phyloP scores from a whole-genome alignment of 208 protist genomes.

The Leishmania tarentolae region DNA sequence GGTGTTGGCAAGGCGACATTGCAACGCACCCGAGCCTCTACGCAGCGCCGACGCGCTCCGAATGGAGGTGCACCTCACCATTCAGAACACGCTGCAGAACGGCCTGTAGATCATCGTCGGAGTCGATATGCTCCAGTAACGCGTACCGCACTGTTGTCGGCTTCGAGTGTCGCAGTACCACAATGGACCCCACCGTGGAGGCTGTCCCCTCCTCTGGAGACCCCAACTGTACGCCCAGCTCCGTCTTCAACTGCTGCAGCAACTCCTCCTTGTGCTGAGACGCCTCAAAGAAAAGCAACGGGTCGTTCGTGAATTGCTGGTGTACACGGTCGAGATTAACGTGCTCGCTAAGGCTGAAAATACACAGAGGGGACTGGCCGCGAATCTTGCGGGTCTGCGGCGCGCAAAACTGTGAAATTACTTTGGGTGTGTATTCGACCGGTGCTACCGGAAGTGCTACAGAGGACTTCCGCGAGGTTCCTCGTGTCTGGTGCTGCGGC shows the following conservation, averaged over 20 bases:
- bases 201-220: not conserved
- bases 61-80: slow-evolving; percentile 29
- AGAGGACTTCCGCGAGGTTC: slow-evolving; percentile 5
- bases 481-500: not conserved
- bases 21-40: not conserved
- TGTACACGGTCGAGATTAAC: slow-evolving; percentile 41
- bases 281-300: slow-evolving; percentile 75
- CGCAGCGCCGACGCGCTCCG: not conserved
- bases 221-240: slow-evolving; percentile 14
- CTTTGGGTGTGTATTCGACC: slow-evolving; percentile 26
- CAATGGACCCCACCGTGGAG: slow-evolving; percentile 14
- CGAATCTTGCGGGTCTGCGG: slow-evolving; percentile 33
- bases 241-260: slow-evolving; percentile 12
- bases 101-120: slow-evolving; percentile 19
- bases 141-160: slow-evolving; percentile 23
- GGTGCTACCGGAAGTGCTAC: slow-evolving; percentile 33
- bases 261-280: slow-evolving; percentile 10
- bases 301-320: slow-evolving; percentile 48
- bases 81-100: slow-evolving; percentile 36
- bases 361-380: slow-evolving; percentile 40
- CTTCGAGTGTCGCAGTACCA: slow-evolving; percentile 47
- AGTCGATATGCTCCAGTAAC: slow-evolving; percentile 22
- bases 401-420: slow-evolving; percentile 51
- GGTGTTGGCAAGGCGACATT: not conserved
- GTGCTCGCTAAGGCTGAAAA: slow-evolving; percentile 43